Evolutionary conservation across 441 rosid species (phyloP), one percentile per base, ranked within the genome.

Genomic region (Pelargonium myrrhifolium): DNA sequence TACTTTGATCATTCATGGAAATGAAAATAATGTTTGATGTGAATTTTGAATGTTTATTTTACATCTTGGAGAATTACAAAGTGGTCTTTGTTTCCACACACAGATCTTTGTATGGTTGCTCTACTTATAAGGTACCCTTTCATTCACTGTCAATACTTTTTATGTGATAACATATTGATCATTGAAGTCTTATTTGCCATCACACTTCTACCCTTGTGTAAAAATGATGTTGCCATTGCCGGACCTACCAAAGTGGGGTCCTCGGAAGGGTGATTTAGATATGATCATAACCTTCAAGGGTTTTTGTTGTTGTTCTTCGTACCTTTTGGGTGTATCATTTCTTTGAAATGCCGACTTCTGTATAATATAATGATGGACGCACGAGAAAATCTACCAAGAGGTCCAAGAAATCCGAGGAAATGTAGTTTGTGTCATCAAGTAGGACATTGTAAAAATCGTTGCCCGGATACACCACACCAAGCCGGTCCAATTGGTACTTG

Each of bases 1-100:
- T 51, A 66, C 58, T 12, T 61, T 74, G 58, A 26, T 31, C 65
- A 31, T 53, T 17, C 21, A 39, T 66, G 37, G 45, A 43, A 60
- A 66, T 49, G 18, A 40, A 65, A 28, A 14, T 10, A 65, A 45
- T 68, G 10, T 15, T 61, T 21, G 47, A 51, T 62, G 59, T 65
- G 15, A 45, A 74, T 26, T n/a, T 15, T 45, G 51, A 24, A 39
- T 11, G 0, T 60, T 14, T 45, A 15, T 24, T 21, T 31, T 17
- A 12, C 9, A 6, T 60, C 22, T 18, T 35, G 24, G 35, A 37
- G 53, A 28, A n/a, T 68, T 56, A 49, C 68, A 59, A 39, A 64
- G 53, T 28, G n/a, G 3, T 37, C 12, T 20, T 64, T 64, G 28
- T 45, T n/a, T 58, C 67, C 26, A 17, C 18, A 7, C 2, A 49